Base-by-base conservation (phyloP, 805 yeast species). In the Candida oleophila region DNA sequence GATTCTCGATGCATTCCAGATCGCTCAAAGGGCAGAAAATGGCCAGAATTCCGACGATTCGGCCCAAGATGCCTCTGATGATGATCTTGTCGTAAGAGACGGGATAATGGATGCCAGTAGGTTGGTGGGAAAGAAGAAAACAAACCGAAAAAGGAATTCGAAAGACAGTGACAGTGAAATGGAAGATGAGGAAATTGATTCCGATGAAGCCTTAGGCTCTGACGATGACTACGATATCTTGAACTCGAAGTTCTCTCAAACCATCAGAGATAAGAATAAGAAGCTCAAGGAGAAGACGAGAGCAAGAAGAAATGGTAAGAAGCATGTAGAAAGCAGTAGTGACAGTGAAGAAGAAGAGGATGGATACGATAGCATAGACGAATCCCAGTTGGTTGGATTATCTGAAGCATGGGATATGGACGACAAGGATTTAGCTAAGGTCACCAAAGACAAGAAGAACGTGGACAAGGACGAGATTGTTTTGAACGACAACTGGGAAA, bases 321-420 rank as follows among this genome's bases (percentile, higher is more conserved):
- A 55, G 4, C 68, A 65, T 3, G 74, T 65, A n/a, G 68, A 66
- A 14, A 78, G 74, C 8, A 50, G 45, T 3, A 59, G 52, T 12
- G 18, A 15, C 22, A 55, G 46, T 11, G 41, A 33, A 4, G 77
- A 70, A 7, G 82, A 74, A 15, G 83, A 78, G n/a, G 80, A 72
- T 3, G 92, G 80, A 11, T 86, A 87, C 59, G 78, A 78, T 21
- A 83, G 91, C 58, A 74, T 87, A 38, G 96, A 89, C 56, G 96
- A 89, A 59, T 71, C 65, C 25, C 87, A 89, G 53, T 73, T 90
- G 45, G 76, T 86, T 49, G 80, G 95, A 0, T 71, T 90, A 35
- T 85, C 96, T n/a, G 90, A 84, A 54, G 90, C 88, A 2, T 89
- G 96, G 96, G 97, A 87, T 59, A 65, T 81, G 65, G 94, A 88